phyloP scores from a whole-genome alignment of 208 protist genomes.

The Leishmania mexicana region DNA sequence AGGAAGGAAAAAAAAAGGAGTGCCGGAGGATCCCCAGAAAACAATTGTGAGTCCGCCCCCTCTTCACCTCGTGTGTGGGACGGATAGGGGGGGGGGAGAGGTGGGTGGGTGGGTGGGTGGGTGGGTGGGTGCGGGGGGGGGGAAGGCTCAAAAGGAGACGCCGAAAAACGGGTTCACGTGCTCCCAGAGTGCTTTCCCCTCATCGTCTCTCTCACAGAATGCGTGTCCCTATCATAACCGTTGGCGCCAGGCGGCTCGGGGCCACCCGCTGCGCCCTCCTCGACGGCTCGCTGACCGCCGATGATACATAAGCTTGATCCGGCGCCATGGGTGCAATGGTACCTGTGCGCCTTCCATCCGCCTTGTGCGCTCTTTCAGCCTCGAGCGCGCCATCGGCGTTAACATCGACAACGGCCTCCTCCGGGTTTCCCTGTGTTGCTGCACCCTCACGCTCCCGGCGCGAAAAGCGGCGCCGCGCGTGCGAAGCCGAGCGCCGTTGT shows the following conservation, averaged over 20 bases:
- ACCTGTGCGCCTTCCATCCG: neutral
- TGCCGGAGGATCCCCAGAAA: neutral
- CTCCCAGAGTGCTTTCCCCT: neutral
- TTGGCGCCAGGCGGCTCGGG: slow-evolving; percentile 19
- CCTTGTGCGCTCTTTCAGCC: slow-evolving; percentile 7
- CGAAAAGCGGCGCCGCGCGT: neutral
- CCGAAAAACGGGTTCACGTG: neutral
- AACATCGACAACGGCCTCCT: neutral
- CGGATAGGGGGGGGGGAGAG: neutral
- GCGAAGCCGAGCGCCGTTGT: neutral
- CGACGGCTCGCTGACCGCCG: slow-evolving; percentile 8
- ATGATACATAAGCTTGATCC: neutral
- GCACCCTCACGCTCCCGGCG: slow-evolving; percentile 7
- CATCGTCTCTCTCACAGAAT: slow-evolving; percentile 33
- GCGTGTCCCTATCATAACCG: slow-evolving; percentile 54
- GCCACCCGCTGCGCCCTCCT: neutral
- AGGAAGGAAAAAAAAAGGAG: neutral
- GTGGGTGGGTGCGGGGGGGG: neutral
- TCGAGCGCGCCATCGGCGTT: neutral
- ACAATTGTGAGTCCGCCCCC: neutral
- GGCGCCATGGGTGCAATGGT: neutral
- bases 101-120: neutral
- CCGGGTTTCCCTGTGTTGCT: neutral
- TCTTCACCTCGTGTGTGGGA: neutral
- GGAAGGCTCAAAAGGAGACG: neutral